Conservation (phyloP, 164 flowering plant species). For the Berberis thunbergii region DNA sequence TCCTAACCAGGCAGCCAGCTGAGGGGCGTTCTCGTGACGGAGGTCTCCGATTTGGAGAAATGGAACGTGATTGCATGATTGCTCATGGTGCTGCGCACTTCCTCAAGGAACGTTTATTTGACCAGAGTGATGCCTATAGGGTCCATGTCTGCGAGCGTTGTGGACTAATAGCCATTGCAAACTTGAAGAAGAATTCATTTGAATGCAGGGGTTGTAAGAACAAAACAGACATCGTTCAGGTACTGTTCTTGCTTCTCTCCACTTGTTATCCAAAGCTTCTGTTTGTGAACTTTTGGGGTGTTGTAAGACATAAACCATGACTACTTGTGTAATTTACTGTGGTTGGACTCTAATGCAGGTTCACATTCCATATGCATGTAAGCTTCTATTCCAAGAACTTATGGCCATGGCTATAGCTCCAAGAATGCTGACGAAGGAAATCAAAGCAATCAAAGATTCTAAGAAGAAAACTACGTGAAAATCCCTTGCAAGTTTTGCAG, state of each 20-base stretch:
- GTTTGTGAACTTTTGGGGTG: neutral
- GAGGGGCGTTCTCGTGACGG: constrained; percentile 98
- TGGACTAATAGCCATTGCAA: constrained; percentile 92
- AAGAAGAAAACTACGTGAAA: constrained; percentile 53
- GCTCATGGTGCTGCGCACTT: constrained; percentile 95
- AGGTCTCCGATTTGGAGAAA: constrained; percentile 97
- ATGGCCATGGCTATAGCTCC: constrained; percentile 99
- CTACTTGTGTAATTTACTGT: neutral
- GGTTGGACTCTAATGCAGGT: constrained; percentile 35
- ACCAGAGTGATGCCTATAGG: constrained; percentile 93
- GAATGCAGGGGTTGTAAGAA: constrained; percentile 96
- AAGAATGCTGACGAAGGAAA: constrained; percentile 77
- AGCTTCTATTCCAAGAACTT: constrained; percentile 91
- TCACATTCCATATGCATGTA: constrained; percentile 90
- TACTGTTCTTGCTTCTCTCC: constrained; percentile 10
- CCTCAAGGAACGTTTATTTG: constrained; percentile 79
- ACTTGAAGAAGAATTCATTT: constrained; percentile 84
- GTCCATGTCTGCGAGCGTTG: constrained; percentile 87
- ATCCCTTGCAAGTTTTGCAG: neutral
- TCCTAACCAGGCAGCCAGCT: constrained; percentile 95
- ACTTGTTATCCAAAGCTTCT: neutral
- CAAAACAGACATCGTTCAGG: constrained; percentile 96
- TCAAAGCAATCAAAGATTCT: constrained; percentile 38
- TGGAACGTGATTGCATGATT: constrained; percentile 96
- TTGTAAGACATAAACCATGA: neutral